A percentile compares a stretch with the other conserved stretches of the same genome.
Evolutionary conservation across 805 yeast species (phyloP).

Genomic region (Metschnikowia continentalis): DNA sequence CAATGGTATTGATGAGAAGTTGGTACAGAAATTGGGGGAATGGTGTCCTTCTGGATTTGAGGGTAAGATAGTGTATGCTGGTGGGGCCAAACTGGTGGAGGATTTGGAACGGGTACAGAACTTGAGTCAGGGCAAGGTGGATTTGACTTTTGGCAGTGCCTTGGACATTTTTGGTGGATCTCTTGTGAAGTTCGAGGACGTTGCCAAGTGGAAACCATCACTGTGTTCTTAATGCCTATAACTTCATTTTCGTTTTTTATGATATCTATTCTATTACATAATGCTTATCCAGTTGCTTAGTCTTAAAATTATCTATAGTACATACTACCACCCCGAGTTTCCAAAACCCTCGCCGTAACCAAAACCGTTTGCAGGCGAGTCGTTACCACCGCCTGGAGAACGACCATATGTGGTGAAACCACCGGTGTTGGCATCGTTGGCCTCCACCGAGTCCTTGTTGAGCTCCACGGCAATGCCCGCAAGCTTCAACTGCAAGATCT

Average conservation of each 20-base stretch:
- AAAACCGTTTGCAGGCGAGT: constrained; percentile 23
- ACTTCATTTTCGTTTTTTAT: too few relatives aligned
- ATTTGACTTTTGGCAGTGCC: constrained; percentile 89
- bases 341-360: constrained; percentile 36
- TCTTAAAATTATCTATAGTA: constrained; percentile 1
- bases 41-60: constrained; percentile 61
- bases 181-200: constrained; percentile 70
- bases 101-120: constrained; percentile 66
- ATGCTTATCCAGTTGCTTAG: not conserved
- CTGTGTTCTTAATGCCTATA: too few relatives aligned
- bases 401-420: constrained; percentile 48
- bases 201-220: constrained; percentile 54
- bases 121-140: constrained; percentile 79
- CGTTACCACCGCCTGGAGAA: constrained; percentile 32
- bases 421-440: constrained; percentile 40
- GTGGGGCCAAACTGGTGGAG: constrained; percentile 77
- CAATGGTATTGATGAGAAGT: constrained; percentile 79
- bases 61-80: constrained; percentile 87
- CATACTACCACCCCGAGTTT: constrained; percentile 27
- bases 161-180: constrained; percentile 92
- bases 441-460: constrained; percentile 41
- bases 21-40: constrained; percentile 67
- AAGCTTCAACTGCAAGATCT: constrained; percentile 80
- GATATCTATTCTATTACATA: too few relatives aligned
- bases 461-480: constrained; percentile 81